Evolutionary conservation across 1,139 yeast species (phyloP).

Genomic region (Pichia sp.): DNA sequence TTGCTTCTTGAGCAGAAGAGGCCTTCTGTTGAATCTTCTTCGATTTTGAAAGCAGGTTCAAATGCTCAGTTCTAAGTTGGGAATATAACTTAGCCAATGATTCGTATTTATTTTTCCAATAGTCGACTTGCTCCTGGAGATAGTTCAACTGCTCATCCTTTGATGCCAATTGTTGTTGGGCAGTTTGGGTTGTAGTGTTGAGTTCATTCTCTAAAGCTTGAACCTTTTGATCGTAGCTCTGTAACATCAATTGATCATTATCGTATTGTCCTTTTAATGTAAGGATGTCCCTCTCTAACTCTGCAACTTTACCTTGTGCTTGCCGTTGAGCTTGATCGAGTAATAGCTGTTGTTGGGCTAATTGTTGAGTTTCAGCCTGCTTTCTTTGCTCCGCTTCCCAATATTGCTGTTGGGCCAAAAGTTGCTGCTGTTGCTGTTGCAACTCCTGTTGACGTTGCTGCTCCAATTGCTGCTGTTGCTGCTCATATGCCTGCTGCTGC

Average conservation of each 20-base stretch:
- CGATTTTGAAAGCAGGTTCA: constrained; percentile 69
- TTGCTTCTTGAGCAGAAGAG: constrained; percentile 88
- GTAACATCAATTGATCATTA: constrained; percentile 75
- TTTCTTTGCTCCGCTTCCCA: constrained; percentile 66
- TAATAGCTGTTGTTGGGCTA: constrained; percentile 66
- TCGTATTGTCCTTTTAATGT: constrained; percentile 78
- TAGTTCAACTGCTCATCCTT: constrained; percentile 68
- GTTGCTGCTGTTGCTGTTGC: constrained; percentile 32
- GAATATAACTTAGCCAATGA: constrained; percentile 85
- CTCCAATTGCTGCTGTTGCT: constrained; percentile 43
- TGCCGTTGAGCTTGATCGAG: constrained; percentile 69
- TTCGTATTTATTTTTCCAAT: constrained; percentile 86
- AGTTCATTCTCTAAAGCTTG: constrained; percentile 76
- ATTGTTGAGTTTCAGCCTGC: constrained; percentile 66
- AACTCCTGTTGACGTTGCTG: constrained; percentile 45
- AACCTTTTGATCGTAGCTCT: constrained; percentile 84
- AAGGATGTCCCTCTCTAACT: constrained; percentile 73
- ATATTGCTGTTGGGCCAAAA: constrained; percentile 61
- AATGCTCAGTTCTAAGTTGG: constrained; percentile 87
- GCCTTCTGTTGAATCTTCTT: constrained; percentile 86
- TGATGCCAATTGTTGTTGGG: constrained; percentile 66
- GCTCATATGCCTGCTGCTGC: constrained; percentile 37
- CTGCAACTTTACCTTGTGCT: constrained; percentile 73
- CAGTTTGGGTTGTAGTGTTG: constrained; percentile 51
- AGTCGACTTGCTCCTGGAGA: constrained; percentile 66